Conservation (phyloP, 306 rosid species). For the Betula pendula region DNA sequence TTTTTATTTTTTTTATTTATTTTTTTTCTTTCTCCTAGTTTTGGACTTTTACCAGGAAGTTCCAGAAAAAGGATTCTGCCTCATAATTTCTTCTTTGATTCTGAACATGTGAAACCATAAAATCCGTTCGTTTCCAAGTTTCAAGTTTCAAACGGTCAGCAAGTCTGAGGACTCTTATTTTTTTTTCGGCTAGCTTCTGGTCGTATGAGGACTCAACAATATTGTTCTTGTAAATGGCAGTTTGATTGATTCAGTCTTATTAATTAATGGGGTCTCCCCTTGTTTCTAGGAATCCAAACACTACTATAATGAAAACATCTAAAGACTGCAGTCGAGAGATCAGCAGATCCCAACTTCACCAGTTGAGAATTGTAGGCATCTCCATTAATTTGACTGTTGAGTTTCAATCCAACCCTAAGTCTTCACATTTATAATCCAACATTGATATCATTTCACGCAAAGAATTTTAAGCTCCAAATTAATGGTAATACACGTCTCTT, state of each 20-base stretch:
- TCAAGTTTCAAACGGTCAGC: slow-evolving; percentile 19
- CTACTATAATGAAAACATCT: neutral
- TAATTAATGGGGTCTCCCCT: neutral
- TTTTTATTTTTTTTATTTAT: neutral
- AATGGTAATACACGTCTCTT: too few relatives aligned
- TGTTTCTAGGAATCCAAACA: slow-evolving; percentile 11
- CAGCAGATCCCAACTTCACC: neutral
- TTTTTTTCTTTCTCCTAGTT: slow-evolving; percentile 6
- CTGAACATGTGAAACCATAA: neutral
- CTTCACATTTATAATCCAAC: neutral
- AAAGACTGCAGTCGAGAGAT: neutral
- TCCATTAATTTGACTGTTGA: neutral
- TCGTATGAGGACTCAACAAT: slow-evolving; percentile 16
- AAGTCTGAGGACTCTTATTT: slow-evolving; percentile 10
- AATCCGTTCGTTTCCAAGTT: too few relatives aligned
- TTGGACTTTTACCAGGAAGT: slow-evolving; percentile 53
- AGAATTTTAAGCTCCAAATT: too few relatives aligned
- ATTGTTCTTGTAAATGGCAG: neutral
- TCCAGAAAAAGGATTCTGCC: slow-evolving; percentile 14
- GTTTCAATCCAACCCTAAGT: neutral
- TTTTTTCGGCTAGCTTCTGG: too few relatives aligned
- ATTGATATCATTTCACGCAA: too few relatives aligned
- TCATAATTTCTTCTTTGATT: neutral
- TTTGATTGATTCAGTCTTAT: slow-evolving; percentile 41
- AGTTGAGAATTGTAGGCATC: neutral